Conservation (phyloP, 106 monocot genomes). For the Acorus gramineus region DNA sequence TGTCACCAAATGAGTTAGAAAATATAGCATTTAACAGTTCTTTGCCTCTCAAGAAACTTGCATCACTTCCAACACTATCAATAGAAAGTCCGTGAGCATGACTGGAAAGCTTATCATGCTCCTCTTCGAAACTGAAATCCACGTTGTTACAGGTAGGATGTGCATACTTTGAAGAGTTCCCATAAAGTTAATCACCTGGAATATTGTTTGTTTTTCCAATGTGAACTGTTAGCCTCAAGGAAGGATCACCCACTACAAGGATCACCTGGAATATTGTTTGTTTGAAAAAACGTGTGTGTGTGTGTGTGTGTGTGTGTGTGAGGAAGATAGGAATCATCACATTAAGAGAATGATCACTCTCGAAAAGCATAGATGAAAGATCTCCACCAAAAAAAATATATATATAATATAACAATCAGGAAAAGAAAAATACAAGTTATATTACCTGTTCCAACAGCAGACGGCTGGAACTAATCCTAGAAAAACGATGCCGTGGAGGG, state of each 20-base stretch:
- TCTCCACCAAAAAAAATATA: too few species aligned
- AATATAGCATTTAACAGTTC: conserved; percentile 42
- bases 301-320: too few species aligned
- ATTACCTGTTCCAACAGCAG: conserved; percentile 90
- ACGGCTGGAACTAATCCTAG: conserved; percentile 78
- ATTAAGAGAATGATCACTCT: too few species aligned
- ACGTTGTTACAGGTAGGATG: conserved; percentile 11
- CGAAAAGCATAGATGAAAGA: too few species aligned
- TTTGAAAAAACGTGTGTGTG: too few species aligned
- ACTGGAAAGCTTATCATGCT: conserved; percentile 38
- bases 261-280: too few species aligned
- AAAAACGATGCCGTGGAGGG: conserved; percentile 86
- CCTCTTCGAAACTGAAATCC: conserved; percentile 20
- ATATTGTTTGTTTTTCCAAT: conserved; percentile 2
- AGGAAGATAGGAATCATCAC: too few species aligned
- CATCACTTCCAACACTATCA: conserved; percentile 87
- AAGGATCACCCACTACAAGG: conserved; percentile 13
- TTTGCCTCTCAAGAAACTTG: conserved; percentile 69
- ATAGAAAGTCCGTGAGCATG: conserved; percentile 61
- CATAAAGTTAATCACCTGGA: conserved; percentile 15
- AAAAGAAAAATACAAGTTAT: too few species aligned
- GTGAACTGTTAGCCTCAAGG: conserved; percentile 5
- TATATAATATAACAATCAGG: conserved; percentile 5
- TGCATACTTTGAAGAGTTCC: conserved; percentile 18
- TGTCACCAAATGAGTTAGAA: conserved; percentile 41